phyloP scores from a whole-genome alignment of 805 yeast genomes.

The Ogataea naganishii region DNA sequence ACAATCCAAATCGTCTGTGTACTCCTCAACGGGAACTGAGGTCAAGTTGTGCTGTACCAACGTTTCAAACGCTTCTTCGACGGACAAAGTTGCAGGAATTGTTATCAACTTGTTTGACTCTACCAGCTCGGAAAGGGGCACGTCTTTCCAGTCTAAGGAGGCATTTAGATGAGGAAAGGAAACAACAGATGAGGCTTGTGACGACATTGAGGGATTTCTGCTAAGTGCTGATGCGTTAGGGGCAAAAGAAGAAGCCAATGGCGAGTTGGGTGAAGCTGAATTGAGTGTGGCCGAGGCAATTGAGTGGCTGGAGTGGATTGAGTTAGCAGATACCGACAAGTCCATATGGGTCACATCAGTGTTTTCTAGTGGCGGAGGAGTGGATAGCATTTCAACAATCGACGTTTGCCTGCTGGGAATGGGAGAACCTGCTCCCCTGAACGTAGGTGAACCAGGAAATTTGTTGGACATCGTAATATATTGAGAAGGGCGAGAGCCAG shows the following conservation, averaged over 20 bases:
- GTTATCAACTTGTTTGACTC: conserved; percentile 71
- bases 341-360: conserved; percentile 9
- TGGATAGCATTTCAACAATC: conserved; percentile 64
- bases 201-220: conserved; percentile 27
- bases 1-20: conserved; percentile 52
- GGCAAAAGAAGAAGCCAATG: not conserved
- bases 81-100: conserved; percentile 59
- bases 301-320: conserved; percentile 10
- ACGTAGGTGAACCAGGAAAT: conserved; percentile 26
- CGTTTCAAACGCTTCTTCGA: conserved; percentile 83
- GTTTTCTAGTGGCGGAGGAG: conserved; percentile 60
- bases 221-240: conserved; percentile 18
- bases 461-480: conserved; percentile 16
- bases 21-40: conserved; percentile 69
- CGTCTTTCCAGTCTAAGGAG: conserved; percentile 60
- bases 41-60: conserved; percentile 68
- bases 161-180: conserved; percentile 8
- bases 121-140: conserved; percentile 62
- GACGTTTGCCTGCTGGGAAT: conserved; percentile 46
- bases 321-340: conserved; percentile 5
- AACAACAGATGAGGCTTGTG: conserved; percentile 11
- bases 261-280: conserved; percentile 3
- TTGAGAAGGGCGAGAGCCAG: no score
- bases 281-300: conserved; percentile 3
- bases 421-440: conserved; percentile 28